These are phyloP conservation scores for Lachancea sp. DNA, from an alignment of 805 yeast genomes.

Conservation along the genomic window DNA sequence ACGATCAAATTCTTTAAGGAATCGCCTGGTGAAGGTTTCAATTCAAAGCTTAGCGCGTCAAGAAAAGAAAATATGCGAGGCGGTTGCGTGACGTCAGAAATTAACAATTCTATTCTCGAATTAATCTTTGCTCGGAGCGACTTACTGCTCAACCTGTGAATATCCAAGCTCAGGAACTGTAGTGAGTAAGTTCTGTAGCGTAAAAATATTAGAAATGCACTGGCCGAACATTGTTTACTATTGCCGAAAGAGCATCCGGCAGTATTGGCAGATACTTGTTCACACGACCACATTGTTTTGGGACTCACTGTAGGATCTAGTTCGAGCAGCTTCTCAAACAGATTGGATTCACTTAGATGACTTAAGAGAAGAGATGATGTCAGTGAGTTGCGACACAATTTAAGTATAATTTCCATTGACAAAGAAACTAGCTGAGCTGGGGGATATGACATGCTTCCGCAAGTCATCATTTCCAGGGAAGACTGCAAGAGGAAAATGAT, in stretches of 20 bases:
- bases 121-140: constrained; percentile 42
- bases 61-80: constrained; percentile 63
- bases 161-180: constrained; percentile 63
- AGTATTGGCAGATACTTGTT: constrained; percentile 32
- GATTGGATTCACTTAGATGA: constrained; percentile 45
- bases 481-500: constrained; percentile 45
- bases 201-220: constrained; percentile 56
- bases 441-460: constrained; percentile 41
- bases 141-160: constrained; percentile 50
- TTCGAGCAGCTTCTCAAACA: constrained; percentile 47
- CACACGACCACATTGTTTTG: constrained; percentile 50
- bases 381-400: constrained; percentile 50
- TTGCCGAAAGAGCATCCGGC: constrained; percentile 34
- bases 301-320: constrained; percentile 50
- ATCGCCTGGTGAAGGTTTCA: constrained; percentile 33
- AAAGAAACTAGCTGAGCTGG: constrained; percentile 54
- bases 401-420: constrained; percentile 55
- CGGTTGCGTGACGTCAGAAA: constrained; percentile 49
- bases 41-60: constrained; percentile 59
- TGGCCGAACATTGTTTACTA: constrained; percentile 34
- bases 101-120: constrained; percentile 45
- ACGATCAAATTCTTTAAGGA: constrained; percentile 18
- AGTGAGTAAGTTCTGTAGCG: constrained; percentile 54
- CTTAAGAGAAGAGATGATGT: constrained; percentile 48
- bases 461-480: constrained; percentile 40